Evolutionary conservation across 495 filamentous ascomycete species (phyloP).

Genomic region (Podospora pseudopauciseta): DNA sequence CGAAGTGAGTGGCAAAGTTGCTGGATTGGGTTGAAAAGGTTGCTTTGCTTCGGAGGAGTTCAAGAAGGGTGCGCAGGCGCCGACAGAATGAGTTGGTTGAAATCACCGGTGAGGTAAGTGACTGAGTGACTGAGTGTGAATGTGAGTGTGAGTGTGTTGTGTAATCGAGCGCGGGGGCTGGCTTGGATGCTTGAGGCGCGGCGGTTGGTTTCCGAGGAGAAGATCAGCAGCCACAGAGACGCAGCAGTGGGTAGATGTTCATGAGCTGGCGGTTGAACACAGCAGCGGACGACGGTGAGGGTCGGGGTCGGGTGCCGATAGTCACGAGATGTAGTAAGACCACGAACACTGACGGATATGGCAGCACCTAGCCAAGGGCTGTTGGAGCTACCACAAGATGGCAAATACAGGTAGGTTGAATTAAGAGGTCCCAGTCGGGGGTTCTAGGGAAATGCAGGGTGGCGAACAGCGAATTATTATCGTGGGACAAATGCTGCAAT

Average conservation of each 20-base stretch:
- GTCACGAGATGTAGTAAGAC: slow-evolving; percentile 1
- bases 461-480: slow-evolving; percentile 22
- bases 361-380: neutral
- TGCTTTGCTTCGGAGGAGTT: neutral
- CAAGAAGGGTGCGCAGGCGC: neutral
- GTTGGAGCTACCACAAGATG: slow-evolving; percentile 1
- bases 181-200: neutral
- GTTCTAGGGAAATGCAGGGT: slow-evolving; percentile 1
- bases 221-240: slow-evolving; percentile 8
- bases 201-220: slow-evolving; percentile 6
- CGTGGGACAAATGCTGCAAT: slow-evolving; percentile 18
- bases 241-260: neutral
- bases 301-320: slow-evolving; percentile 1
- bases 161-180: neutral
- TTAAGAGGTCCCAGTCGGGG: neutral
- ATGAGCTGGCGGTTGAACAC: slow-evolving; percentile 9
- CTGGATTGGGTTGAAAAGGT: neutral
- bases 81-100: neutral
- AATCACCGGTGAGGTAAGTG: neutral
- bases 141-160: neutral
- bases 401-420: neutral
- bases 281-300: slow-evolving; percentile 3
- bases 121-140: neutral
- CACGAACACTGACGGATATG: slow-evolving; percentile 4
- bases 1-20: neutral